Conservation (phyloP, 169 alveolate genomes). For the Pseudocohnilembus persalinus region DNA sequence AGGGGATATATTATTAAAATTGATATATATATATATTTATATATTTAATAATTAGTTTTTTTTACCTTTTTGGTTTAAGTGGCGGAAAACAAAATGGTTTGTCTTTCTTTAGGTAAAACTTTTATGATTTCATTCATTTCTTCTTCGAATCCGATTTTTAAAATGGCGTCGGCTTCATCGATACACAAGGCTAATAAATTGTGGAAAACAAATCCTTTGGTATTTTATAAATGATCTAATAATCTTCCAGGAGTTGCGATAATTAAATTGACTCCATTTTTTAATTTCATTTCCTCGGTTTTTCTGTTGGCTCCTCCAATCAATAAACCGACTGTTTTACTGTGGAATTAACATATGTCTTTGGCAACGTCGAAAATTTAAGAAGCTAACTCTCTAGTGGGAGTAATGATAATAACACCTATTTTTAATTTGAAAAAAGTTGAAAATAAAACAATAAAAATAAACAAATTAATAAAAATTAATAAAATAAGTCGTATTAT, state of each 20-base stretch:
- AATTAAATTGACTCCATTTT: constrained; percentile 94
- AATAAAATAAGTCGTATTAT: too few species aligned
- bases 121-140: constrained; percentile 97
- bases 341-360: constrained; percentile 91
- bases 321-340: constrained; percentile 97
- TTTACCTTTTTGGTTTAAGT: constrained; percentile 94
- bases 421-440: too few species aligned
- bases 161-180: constrained; percentile 99
- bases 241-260: constrained; percentile 99
- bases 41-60: not conserved
- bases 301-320: constrained; percentile 98
- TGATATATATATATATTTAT: too few species aligned
- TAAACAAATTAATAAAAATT: too few species aligned
- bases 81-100: constrained; percentile 98
- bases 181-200: constrained; percentile 95
- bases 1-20: not conserved
- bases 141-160: constrained; percentile 99
- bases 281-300: constrained; percentile 95
- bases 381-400: constrained; percentile 98
- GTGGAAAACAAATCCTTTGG: constrained; percentile 95
- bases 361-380: constrained; percentile 97
- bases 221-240: constrained; percentile 97
- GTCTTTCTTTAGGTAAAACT: constrained; percentile 95
- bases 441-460: not conserved
- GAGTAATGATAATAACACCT: constrained; percentile 88